A percentile compares a stretch with the other conserved stretches of the same genome.
Evolutionary conservation across 352 stramenopile species (phyloP).

Genomic region (Pythium dissotocum): DNA sequence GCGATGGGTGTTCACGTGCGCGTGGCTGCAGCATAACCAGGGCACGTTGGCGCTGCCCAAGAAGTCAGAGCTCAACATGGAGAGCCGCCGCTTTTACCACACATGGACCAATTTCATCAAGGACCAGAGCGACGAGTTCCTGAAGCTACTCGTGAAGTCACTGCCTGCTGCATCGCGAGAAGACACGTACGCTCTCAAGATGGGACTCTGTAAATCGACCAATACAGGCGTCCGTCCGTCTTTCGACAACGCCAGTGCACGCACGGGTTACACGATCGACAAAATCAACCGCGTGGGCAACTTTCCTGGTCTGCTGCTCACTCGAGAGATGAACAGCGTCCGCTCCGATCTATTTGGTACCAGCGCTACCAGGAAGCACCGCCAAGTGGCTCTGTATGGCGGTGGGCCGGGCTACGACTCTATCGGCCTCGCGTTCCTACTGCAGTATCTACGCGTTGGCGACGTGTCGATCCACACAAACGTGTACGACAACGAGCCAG

Average conservation of each 20-base stretch:
- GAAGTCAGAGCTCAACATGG: slow-evolving; percentile 58
- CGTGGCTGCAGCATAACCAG: slow-evolving; percentile 41
- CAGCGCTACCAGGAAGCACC: slow-evolving; percentile 15
- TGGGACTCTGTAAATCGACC: slow-evolving; percentile 55
- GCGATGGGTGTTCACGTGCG: slow-evolving; percentile 58
- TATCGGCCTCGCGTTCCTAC: slow-evolving; percentile 55
- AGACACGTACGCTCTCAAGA: slow-evolving; percentile 59
- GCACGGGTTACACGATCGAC: slow-evolving; percentile 60
- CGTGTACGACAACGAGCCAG: slow-evolving; percentile 74
- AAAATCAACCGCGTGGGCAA: slow-evolving; percentile 80
- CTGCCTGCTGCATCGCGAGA: slow-evolving; percentile 34
- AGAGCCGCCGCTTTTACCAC: slow-evolving; percentile 55
- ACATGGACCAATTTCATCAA: slow-evolving; percentile 59
- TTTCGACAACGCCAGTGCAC: slow-evolving; percentile 55
- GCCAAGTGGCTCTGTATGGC: slow-evolving; percentile 60
- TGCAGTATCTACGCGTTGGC: slow-evolving; percentile 47
- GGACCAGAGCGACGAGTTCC: slow-evolving; percentile 34
- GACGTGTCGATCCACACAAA: slow-evolving; percentile 50
- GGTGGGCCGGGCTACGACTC: slow-evolving; percentile 62
- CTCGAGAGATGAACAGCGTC: slow-evolving; percentile 45
- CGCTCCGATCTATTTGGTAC: slow-evolving; percentile 52
- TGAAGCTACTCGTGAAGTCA: slow-evolving; percentile 36
- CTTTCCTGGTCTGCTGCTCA: slow-evolving; percentile 58
- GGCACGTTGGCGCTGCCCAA: slow-evolving; percentile 31
- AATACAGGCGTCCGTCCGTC: slow-evolving; percentile 66